A percentile compares a stretch with the other conserved stretches of the same genome.
These are phyloP conservation scores for Dactylonectria estremocensis DNA, from an alignment of 2,329 filamentous ascomycete species.

Conservation along the genomic window DNA sequence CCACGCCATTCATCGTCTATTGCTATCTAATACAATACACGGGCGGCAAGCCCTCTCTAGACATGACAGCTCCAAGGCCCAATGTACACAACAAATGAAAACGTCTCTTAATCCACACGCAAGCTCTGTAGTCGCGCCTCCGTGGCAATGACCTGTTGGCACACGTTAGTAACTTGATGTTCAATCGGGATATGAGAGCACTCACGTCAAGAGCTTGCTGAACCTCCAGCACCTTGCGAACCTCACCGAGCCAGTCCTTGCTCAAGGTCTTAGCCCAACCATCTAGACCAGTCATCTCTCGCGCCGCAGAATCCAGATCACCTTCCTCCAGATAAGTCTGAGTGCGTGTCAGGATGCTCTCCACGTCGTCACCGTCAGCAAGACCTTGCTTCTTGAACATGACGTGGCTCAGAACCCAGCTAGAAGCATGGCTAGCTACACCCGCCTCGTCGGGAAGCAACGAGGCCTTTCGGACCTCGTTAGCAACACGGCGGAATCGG, in stretches of 20 bases:
- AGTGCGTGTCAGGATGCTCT: constrained; percentile 91
- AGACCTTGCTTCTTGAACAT: constrained; percentile 96
- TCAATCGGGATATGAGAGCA: constrained; percentile 44
- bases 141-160: constrained; percentile 82
- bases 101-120: constrained; percentile 77
- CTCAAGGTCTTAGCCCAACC: constrained; percentile 98
- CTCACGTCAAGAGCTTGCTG: constrained; percentile 95
- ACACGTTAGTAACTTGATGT: constrained; percentile 35
- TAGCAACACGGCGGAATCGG: constrained; percentile 92
- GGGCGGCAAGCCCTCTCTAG: constrained; percentile 48
- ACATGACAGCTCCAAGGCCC: constrained; percentile 46
- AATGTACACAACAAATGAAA: constrained; percentile 57
- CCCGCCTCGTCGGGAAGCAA: constrained; percentile 94
- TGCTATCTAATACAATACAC: constrained; percentile 58
- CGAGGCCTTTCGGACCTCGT: constrained; percentile 93
- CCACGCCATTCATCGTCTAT: constrained; percentile 51
- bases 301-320: constrained; percentile 88
- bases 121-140: constrained; percentile 92
- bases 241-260: constrained; percentile 93
- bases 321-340: constrained; percentile 95
- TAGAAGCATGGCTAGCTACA: constrained; percentile 93
- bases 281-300: constrained; percentile 93
- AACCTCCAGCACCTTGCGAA: constrained; percentile 93
- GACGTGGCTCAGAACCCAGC: constrained; percentile 90
- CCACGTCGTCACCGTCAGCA: constrained; percentile 88